Percentiles rank a stretch among this genome's conserved stretches.
Conservation (phyloP, 2,329 filamentous ascomycete species). For the Cladobotryum mycophilum region DNA sequence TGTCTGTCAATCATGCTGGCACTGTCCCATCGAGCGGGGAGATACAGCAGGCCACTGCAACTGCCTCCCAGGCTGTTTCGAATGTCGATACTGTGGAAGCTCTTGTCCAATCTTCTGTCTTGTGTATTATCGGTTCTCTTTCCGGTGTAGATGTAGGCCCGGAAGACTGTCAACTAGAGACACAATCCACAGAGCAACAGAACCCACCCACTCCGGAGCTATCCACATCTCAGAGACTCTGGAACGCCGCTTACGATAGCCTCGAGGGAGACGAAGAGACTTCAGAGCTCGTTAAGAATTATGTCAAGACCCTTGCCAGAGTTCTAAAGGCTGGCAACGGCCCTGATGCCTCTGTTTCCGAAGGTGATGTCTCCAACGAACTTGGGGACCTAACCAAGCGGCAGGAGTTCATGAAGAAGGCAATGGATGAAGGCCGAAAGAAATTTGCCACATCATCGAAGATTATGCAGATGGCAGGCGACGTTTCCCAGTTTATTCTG, state of each 20-base stretch:
- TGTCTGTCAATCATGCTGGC: background rate
- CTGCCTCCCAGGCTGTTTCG: background rate
- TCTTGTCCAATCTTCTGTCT: background rate
- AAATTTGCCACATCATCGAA: conserved; percentile 9
- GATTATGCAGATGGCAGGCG: conserved; percentile 19
- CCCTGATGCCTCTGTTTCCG: background rate
- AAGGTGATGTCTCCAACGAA: background rate
- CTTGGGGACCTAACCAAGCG: background rate
- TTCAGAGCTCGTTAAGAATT: background rate
- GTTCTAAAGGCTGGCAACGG: background rate
- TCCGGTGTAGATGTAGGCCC: background rate
- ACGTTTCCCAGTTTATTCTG: conserved; percentile 18
- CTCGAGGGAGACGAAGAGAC: conserved; percentile 3
- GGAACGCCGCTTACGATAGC: conserved; percentile 6
- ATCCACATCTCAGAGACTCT: conserved; percentile 3
- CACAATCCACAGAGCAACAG: conserved; percentile 1
- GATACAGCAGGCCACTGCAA: background rate
- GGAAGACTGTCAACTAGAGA: background rate
- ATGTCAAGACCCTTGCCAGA: conserved; percentile 5
- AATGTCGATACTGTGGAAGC: background rate
- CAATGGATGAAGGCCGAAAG: background rate
- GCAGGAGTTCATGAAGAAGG: conserved; percentile 1
- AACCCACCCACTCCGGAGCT: background rate
- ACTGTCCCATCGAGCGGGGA: background rate
- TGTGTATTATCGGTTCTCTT: background rate